These are phyloP conservation scores for Tephrocybe sp. DNA, from an alignment of 768 basidiomycete genomes.

Conservation along the genomic window DNA sequence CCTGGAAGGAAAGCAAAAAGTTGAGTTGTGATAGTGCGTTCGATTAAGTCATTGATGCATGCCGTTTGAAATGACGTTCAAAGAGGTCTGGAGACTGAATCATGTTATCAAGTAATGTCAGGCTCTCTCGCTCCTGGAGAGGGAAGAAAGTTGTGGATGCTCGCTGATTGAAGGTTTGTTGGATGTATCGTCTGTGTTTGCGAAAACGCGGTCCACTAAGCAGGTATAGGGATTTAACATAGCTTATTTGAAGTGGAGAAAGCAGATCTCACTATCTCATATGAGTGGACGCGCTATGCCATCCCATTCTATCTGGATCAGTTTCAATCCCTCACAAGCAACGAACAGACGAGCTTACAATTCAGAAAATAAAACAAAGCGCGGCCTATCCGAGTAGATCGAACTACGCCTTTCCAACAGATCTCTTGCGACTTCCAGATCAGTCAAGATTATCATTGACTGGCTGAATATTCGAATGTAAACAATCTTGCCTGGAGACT, in stretches of 20 bases:
- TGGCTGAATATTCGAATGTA: slow-evolving; percentile 41
- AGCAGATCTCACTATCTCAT: slow-evolving; percentile 39
- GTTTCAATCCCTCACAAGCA: neutral
- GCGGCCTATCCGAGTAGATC: slow-evolving; percentile 53
- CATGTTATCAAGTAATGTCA: slow-evolving; percentile 39
- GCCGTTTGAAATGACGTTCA: slow-evolving; percentile 44
- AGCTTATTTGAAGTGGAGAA: neutral
- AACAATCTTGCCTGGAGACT: slow-evolving; percentile 40
- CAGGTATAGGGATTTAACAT: neutral
- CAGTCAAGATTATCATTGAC: slow-evolving; percentile 50
- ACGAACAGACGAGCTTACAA: slow-evolving; percentile 32
- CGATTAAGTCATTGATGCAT: neutral
- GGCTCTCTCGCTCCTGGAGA: slow-evolving; percentile 40
- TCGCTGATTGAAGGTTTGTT: slow-evolving; percentile 45
- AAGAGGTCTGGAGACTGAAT: slow-evolving; percentile 36
- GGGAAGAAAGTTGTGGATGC: slow-evolving; percentile 37
- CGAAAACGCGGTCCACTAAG: slow-evolving; percentile 48
- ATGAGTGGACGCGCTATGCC: slow-evolving; percentile 46
- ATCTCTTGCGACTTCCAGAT: slow-evolving; percentile 39
- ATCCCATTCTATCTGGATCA: slow-evolving; percentile 39
- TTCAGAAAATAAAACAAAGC: slow-evolving; percentile 46
- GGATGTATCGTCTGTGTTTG: slow-evolving; percentile 50
- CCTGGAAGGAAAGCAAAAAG: slow-evolving; percentile 22
- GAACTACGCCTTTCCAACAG: slow-evolving; percentile 52
- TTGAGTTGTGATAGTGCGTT: neutral